phyloP scores from a whole-genome alignment of 2,329 filamentous ascomycete genomes.

The Hypoxylon sp. region DNA sequence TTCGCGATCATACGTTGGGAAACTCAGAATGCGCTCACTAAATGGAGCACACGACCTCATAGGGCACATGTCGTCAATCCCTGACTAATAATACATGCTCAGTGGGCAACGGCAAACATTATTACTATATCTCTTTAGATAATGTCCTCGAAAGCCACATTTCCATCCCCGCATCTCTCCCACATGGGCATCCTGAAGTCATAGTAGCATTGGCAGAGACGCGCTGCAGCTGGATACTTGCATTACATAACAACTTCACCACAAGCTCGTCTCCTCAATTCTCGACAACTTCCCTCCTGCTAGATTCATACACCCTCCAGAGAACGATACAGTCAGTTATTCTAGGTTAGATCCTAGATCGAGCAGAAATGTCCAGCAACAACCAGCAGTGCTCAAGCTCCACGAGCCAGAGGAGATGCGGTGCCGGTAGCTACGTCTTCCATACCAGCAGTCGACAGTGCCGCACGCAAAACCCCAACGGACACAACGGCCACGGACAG shows the following conservation, averaged over 20 bases:
- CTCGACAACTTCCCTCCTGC: background rate
- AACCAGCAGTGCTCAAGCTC: slow-evolving; percentile 7
- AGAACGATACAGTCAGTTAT: background rate
- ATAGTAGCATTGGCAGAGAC: background rate
- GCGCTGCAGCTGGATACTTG: slow-evolving; percentile 2
- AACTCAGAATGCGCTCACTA: slow-evolving; percentile 25
- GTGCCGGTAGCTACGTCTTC: background rate
- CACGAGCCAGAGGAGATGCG: slow-evolving; percentile 1
- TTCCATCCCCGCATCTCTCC: slow-evolving; percentile 31
- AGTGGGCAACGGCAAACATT: slow-evolving; percentile 27
- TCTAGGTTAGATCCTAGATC: slow-evolving; percentile 1
- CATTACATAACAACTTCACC: background rate
- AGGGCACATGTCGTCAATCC: slow-evolving; percentile 24
- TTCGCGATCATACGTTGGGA: slow-evolving; percentile 32
- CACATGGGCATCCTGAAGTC: slow-evolving; percentile 8
- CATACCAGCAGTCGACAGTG: slow-evolving; percentile 9
- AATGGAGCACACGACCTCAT: slow-evolving; percentile 31
- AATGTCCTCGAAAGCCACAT: slow-evolving; percentile 9
- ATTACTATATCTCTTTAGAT: slow-evolving; percentile 30
- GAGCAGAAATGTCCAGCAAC: slow-evolving; percentile 24
- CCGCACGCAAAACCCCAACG: slow-evolving; percentile 7
- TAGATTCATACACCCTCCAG: background rate
- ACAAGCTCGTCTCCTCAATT: background rate
- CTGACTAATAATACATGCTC: slow-evolving; percentile 32
- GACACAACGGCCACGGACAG: background rate